Evolutionary conservation across 108 stramenopile genomes (phyloP), one percentile per base, ranked within the genome.

Genomic region (Hondaea fermentalgiana): DNA sequence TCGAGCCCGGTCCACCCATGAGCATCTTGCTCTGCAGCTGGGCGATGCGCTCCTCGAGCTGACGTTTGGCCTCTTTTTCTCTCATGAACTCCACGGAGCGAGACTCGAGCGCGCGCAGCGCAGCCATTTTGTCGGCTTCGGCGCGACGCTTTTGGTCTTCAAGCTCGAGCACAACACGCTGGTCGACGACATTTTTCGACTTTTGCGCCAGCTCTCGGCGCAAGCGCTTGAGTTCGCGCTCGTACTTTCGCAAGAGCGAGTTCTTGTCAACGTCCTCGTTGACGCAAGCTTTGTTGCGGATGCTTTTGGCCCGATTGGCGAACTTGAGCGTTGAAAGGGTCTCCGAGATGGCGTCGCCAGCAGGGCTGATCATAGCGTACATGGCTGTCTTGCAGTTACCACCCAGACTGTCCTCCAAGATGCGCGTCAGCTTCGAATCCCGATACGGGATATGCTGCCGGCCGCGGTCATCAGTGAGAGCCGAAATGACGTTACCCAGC

Each of bases 201-300:
- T 92, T 60, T 71, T 91, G 92, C 58, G 93, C 94, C 4, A 95
- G 55, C 23, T 90, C 87, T 5, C 21, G 4, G 5, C 92, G 89
- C 12, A 95, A 91, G 21, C 94, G 90, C 60, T 92, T 91, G 43
- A 95, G 91, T 91, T 95, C 95, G 10, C 92, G 89, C 91, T 95
- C 95, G 88, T 95, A 95, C 88, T 94, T 93, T 23, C 95, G 89
- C 58, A 95, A 88, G 35, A 95, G 89, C 5, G 93, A 93, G 87
- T 94, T 94, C 49, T 95, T 94, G 72, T 95, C 95, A 21, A 94
- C 88, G 35, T 95, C 95, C 59, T 95, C 95, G 91, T 95, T 95
- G 23, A 95, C 90, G 47, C 87, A 72, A 16, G 94, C 91, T 45
- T 92, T 91, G 72, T 93, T 93, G 89, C 72, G 89, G 87, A 93